A percentile compares a stretch with the other conserved stretches of the same genome.
These are phyloP conservation scores for Phytophthora constricta DNA, from an alignment of 352 stramenopile species.

Conservation along the genomic window DNA sequence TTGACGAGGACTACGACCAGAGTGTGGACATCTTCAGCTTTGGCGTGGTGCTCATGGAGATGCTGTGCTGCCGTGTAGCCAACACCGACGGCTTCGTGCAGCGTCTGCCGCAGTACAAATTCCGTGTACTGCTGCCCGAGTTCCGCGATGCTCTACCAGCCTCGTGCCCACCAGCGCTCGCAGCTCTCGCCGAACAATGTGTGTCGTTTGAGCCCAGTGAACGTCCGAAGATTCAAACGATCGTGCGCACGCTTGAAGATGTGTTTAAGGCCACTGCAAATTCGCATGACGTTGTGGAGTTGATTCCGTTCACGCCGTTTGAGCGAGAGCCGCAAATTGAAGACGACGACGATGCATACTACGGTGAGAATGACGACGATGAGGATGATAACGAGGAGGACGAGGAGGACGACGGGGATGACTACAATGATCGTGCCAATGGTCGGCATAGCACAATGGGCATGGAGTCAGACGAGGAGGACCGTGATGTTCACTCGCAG, in stretches of 20 bases:
- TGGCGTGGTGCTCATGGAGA: constrained; percentile 88
- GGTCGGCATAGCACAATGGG: constrained; percentile 49
- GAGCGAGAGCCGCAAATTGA: constrained; percentile 72
- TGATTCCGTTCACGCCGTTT: constrained; percentile 66
- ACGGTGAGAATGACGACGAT: constrained; percentile 54
- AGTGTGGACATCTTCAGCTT: constrained; percentile 89
- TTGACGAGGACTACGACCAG: constrained; percentile 86
- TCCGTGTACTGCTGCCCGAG: constrained; percentile 63
- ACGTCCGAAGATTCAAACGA: constrained; percentile 54
- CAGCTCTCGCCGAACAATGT: constrained; percentile 70
- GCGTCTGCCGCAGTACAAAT: constrained; percentile 87
- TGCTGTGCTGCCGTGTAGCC: constrained; percentile 80
- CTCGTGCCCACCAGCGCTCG: constrained; percentile 65
- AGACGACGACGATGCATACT: constrained; percentile 58
- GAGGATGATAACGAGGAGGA: constrained; percentile 42
- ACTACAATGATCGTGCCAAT: constrained; percentile 30
- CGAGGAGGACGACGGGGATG: constrained; percentile 31
- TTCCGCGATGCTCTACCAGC: constrained; percentile 71
- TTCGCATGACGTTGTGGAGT: constrained; percentile 46
- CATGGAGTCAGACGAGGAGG: constrained; percentile 50
- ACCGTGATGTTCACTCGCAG: constrained; percentile 37
- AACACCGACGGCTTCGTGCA: constrained; percentile 83
- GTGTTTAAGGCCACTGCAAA: constrained; percentile 43
- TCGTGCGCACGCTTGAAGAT: constrained; percentile 53
- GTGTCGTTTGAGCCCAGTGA: constrained; percentile 80